Evolutionary conservation across 192 early-diverging fungal genomes (phyloP).

Genomic region (Rhizoclosmatium globosum): DNA sequence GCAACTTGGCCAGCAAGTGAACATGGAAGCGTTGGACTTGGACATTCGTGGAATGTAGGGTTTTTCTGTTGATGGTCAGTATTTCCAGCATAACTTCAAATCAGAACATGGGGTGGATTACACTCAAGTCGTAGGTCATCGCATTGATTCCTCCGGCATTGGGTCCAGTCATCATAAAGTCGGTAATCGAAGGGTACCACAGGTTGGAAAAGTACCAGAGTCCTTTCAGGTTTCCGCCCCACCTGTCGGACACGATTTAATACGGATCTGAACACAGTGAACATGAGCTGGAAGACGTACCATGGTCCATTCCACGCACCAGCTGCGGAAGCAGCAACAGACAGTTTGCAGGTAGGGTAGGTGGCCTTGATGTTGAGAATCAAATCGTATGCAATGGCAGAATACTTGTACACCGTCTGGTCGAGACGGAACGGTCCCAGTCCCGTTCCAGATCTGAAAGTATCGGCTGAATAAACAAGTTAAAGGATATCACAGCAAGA

Average conservation of each 20-base stretch:
- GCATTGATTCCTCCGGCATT: slow-evolving; percentile 33
- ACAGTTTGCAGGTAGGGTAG: slow-evolving; percentile 19
- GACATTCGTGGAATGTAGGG: slow-evolving; percentile 20
- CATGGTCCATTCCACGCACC: slow-evolving; percentile 21
- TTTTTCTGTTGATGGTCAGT: slow-evolving; percentile 2
- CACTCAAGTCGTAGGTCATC: slow-evolving; percentile 20
- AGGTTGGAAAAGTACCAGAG: slow-evolving; percentile 25
- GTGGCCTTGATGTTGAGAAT: not conserved
- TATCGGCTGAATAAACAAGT: slow-evolving; percentile 17
- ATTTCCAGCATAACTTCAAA: not conserved
- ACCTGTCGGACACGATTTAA: slow-evolving; percentile 3
- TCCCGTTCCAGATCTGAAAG: slow-evolving; percentile 4
- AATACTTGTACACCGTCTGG: slow-evolving; percentile 37
- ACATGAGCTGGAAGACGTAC: not conserved
- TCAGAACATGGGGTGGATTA: not conserved
- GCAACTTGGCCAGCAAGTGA: slow-evolving; percentile 21
- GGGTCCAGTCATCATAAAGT: slow-evolving; percentile 8
- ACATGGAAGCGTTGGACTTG: not conserved
- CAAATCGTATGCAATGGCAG: slow-evolving; percentile 21
- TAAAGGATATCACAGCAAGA: not conserved
- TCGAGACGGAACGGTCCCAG: slow-evolving; percentile 15
- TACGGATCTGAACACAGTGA: not conserved
- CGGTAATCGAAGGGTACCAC: slow-evolving; percentile 3
- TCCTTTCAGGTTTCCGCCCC: slow-evolving; percentile 32
- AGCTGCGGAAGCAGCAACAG: slow-evolving; percentile 24